A percentile compares a stretch with the other conserved stretches of the same genome.
These are phyloP conservation scores for Sporothrix humicola DNA, from an alignment of 2,329 filamentous ascomycete genomes.

Conservation along the genomic window DNA sequence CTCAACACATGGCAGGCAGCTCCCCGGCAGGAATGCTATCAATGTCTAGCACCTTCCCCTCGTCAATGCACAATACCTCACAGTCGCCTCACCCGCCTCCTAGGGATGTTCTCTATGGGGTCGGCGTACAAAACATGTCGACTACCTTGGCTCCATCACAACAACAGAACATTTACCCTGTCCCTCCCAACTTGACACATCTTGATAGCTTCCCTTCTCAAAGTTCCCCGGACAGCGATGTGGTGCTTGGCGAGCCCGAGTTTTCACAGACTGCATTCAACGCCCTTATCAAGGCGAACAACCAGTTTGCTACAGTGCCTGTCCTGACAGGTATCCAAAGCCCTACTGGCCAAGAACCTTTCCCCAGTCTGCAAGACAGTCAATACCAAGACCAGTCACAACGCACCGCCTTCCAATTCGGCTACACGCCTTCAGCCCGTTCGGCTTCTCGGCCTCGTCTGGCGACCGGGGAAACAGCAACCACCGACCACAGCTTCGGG, in stretches of 20 bases:
- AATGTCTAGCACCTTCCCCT: neutral
- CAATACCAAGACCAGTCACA: neutral
- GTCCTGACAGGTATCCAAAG: neutral
- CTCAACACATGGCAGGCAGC: neutral
- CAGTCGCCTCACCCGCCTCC: neutral
- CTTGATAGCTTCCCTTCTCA: neutral
- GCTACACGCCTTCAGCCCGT: neutral
- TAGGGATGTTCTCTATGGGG: neutral
- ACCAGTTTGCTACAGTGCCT: neutral
- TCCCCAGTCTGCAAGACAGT: neutral
- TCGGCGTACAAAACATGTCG: constrained; percentile 18
- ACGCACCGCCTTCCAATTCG: neutral
- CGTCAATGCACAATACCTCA: neutral
- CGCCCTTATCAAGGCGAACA: neutral
- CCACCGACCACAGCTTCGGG: constrained; percentile 13
- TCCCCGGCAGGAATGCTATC: neutral
- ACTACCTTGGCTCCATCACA: neutral
- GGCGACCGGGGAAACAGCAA: constrained; percentile 4
- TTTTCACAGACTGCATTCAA: neutral
- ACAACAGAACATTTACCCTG: neutral
- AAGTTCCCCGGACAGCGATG: neutral
- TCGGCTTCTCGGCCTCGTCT: neutral
- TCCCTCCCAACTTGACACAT: neutral
- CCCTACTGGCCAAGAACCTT: neutral
- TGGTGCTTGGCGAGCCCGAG: neutral